phyloP scores from a whole-genome alignment of 116 monocot genomes.

The Zostera marina region DNA sequence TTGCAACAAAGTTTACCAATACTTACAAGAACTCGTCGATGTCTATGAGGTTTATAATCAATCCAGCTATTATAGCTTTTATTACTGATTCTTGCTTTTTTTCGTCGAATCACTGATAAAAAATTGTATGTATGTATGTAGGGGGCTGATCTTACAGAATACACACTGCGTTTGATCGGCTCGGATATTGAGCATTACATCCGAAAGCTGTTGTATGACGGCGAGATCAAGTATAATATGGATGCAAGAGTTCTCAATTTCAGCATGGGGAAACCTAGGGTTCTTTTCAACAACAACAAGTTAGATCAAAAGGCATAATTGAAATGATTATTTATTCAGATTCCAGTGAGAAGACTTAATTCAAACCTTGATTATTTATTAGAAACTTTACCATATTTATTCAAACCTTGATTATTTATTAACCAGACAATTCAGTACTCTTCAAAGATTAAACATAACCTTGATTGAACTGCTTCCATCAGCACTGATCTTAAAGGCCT shows the following conservation, averaged over 20 bases:
- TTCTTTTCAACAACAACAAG: slow-evolving; percentile 51
- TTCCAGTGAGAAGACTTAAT: too few relatives aligned
- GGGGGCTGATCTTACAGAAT: slow-evolving; percentile 74
- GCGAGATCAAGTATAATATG: slow-evolving; percentile 91
- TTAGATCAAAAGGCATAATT: background rate
- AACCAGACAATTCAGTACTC: too few relatives aligned
- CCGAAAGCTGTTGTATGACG: slow-evolving; percentile 79
- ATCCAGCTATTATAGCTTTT: too few relatives aligned
- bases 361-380: too few relatives aligned
- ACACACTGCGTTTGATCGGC: slow-evolving; percentile 82
- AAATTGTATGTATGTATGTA: background rate
- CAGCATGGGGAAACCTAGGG: slow-evolving; percentile 90
- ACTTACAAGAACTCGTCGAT: slow-evolving; percentile 73
- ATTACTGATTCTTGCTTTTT: background rate
- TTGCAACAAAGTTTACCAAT: slow-evolving; percentile 64
- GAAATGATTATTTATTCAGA: too few relatives aligned
- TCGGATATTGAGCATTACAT: slow-evolving; percentile 89
- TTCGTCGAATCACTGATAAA: too few relatives aligned
- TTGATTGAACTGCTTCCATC: slow-evolving; percentile 64
- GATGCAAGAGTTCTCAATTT: slow-evolving; percentile 72
- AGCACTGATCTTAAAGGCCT: slow-evolving; percentile 85
- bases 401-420: too few relatives aligned
- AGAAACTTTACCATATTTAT: too few relatives aligned
- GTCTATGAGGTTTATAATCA: slow-evolving; percentile 51
- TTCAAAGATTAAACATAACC: slow-evolving; percentile 97